A percentile compares a stretch with the other conserved stretches of the same genome.
Conservation (phyloP, 208 protist genomes). For the Trypanosoma theileri region DNA sequence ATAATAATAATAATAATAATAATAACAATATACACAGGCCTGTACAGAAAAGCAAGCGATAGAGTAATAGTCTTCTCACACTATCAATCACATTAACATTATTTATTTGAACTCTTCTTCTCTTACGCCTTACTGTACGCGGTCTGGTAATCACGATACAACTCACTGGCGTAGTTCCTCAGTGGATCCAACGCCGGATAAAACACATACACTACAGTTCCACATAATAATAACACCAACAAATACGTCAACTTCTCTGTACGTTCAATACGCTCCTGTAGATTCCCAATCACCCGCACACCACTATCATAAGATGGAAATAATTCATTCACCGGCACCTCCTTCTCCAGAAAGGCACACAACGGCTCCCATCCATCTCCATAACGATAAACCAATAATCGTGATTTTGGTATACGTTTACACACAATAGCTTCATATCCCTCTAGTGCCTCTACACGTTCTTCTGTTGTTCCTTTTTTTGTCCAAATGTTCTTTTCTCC, state of each 20-base stretch:
- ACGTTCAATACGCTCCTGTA: conserved; percentile 67
- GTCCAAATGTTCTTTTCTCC: background rate
- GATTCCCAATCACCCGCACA: conserved; percentile 46
- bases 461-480: background rate
- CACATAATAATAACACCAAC: conserved; percentile 1
- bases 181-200: conserved; percentile 16
- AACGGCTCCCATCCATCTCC: conserved; percentile 74
- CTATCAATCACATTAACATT: no score
- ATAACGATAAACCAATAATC: conserved; percentile 66
- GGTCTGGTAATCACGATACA: conserved; percentile 28
- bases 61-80: no score
- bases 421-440: conserved; percentile 61
- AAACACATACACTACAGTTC: conserved; percentile 16
- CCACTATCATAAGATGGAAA: conserved; percentile 72
- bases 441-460: conserved; percentile 44
- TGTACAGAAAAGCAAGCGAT: no score
- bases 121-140: conserved; percentile 16
- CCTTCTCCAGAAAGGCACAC: conserved; percentile 69
- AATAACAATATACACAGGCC: no score
- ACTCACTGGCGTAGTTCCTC: conserved; percentile 1
- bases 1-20: no score
- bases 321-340: conserved; percentile 36
- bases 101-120: no score
- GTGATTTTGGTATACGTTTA: conserved; percentile 35
- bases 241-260: conserved; percentile 44